Evolutionary conservation across 441 rosid genomes (phyloP).

Genomic region (Pelargonium citronellum): DNA sequence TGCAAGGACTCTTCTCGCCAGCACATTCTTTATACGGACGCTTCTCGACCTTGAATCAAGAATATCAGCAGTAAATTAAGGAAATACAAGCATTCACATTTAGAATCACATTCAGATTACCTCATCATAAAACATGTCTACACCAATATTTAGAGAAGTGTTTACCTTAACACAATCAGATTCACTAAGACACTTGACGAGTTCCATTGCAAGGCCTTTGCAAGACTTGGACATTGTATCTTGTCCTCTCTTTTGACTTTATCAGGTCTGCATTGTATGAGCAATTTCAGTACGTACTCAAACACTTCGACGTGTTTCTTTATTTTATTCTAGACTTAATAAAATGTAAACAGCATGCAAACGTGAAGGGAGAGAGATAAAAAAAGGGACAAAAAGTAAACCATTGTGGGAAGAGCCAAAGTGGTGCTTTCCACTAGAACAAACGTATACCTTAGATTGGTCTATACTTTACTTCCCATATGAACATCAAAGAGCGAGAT

Average conservation of each 20-base stretch:
- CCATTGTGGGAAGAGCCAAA: too few relatives aligned
- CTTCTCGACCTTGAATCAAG: constrained; percentile 45
- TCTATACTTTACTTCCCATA: too few relatives aligned
- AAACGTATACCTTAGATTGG: neutral
- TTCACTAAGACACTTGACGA: constrained; percentile 84
- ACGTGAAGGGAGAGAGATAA: too few relatives aligned
- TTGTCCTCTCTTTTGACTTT: neutral
- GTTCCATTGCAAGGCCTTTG: constrained; percentile 88
- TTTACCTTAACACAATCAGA: constrained; percentile 68
- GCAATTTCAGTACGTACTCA: neutral
- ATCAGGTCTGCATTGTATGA: neutral
- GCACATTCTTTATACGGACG: constrained; percentile 75
- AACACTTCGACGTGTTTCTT: neutral
- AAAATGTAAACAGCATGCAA: neutral
- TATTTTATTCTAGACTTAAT: neutral
- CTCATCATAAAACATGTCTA: neutral
- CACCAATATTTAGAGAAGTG: neutral
- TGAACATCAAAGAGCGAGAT: too few relatives aligned
- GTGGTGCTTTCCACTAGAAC: neutral
- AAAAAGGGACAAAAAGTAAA: too few relatives aligned
- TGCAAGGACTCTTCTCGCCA: constrained; percentile 67
- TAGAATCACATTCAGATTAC: neutral
- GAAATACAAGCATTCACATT: neutral
- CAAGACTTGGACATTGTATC: constrained; percentile 71
- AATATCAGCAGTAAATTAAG: neutral